phyloP scores from a whole-genome alignment of 2,329 filamentous ascomycete species.

The Trichoderma breve region DNA sequence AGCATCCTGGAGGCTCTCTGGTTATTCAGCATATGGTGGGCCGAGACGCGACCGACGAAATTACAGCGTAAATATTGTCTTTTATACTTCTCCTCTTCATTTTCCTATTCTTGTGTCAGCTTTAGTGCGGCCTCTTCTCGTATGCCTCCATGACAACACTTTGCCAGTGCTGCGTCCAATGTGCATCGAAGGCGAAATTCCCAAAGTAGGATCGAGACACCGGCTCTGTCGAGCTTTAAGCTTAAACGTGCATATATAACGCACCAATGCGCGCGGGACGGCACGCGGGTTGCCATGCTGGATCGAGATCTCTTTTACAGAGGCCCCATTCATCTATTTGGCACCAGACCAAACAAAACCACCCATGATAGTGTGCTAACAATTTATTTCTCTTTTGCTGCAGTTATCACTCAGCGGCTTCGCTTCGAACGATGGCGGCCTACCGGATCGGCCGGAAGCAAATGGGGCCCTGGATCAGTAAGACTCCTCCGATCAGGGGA shows the following conservation, averaged over 20 bases:
- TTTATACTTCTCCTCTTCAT: not conserved
- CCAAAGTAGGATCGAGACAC: not conserved
- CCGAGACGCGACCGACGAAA: conserved; percentile 89
- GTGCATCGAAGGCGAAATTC: not conserved
- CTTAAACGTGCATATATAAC: conserved; percentile 3
- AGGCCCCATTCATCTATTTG: not conserved
- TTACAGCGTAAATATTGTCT: conserved; percentile 66
- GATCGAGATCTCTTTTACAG: conserved; percentile 6
- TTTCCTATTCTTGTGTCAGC: not conserved
- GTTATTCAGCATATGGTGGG: conserved; percentile 92
- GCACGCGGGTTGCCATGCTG: not conserved
- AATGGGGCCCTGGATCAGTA: conserved; percentile 54
- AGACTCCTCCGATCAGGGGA: conserved; percentile 58
- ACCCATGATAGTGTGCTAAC: conserved; percentile 21
- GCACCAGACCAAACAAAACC: not conserved
- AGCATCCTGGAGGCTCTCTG: conserved; percentile 89
- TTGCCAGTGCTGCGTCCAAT: not conserved
- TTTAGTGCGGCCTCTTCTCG: no score
- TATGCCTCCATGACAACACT: not conserved
- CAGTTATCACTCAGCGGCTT: conserved; percentile 57
- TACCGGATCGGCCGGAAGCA: conserved; percentile 59
- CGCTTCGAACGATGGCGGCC: conserved; percentile 56
- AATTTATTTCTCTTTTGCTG: not conserved
- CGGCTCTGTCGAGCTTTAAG: conserved; percentile 18
- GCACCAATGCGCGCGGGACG: not conserved